Evolutionary conservation across 2,329 filamentous ascomycete genomes (phyloP).

Genomic region (Tetracladium maxilliforme): DNA sequence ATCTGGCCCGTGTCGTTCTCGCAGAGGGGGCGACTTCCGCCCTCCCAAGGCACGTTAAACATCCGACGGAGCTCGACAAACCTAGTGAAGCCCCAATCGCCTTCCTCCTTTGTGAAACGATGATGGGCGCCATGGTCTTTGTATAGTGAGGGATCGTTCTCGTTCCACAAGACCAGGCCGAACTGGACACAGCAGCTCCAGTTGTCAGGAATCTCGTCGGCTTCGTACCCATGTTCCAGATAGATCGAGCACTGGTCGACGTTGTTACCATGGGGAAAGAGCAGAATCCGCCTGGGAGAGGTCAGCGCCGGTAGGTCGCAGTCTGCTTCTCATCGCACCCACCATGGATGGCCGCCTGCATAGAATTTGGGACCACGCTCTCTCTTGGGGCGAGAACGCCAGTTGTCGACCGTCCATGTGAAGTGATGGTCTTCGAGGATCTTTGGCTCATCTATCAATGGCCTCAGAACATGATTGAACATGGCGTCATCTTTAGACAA

Average conservation of each 20-base stretch:
- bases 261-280: conserved; percentile 92
- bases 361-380: conserved; percentile 82
- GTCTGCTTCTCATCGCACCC: conserved; percentile 15
- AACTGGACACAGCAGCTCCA: conserved; percentile 98
- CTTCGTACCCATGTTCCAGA: conserved; percentile 82
- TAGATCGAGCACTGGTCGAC: conserved; percentile 91
- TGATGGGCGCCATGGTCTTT: conserved; percentile 77
- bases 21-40: conserved; percentile 49
- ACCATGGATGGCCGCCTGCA: conserved; percentile 81
- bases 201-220: conserved; percentile 63
- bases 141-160: conserved; percentile 77
- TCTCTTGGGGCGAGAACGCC: conserved; percentile 62
- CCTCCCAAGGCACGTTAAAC: conserved; percentile 56
- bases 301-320: conserved; percentile 6
- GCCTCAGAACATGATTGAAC: conserved; percentile 63
- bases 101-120: conserved; percentile 89
- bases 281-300: conserved; percentile 71
- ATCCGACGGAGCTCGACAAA: conserved; percentile 81
- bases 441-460: conserved; percentile 61
- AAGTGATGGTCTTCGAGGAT: conserved; percentile 59
- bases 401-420: conserved; percentile 82
- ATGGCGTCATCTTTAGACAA: conserved; percentile 58
- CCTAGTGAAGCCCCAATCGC: conserved; percentile 97
- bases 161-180: conserved; percentile 85
- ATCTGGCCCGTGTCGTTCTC: conserved; percentile 68